Conservation (phyloP, 1,284 basidiomycete species). For the Ustilago tritici region DNA sequence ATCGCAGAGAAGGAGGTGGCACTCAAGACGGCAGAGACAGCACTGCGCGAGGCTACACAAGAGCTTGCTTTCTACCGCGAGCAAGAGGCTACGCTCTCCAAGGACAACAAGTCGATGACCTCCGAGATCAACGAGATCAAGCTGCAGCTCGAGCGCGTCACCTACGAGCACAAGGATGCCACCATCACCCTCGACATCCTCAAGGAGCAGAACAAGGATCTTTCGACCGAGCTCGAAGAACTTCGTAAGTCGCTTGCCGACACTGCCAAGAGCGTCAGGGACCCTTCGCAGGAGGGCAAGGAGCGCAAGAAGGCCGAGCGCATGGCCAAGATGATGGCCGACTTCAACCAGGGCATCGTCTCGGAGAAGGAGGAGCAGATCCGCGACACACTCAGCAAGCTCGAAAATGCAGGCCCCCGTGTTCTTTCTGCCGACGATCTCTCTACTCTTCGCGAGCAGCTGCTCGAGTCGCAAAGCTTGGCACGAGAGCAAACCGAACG, state of each 20-base stretch:
- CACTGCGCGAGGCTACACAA: slow-evolving; percentile 74
- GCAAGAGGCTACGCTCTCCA: slow-evolving; percentile 72
- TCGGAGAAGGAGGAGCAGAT: slow-evolving; percentile 94
- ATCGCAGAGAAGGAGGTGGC: slow-evolving; percentile 80
- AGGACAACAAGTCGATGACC: slow-evolving; percentile 67
- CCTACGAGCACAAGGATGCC: slow-evolving; percentile 95
- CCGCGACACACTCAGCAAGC: slow-evolving; percentile 82
- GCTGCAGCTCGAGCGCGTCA: slow-evolving; percentile 88
- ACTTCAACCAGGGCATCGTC: slow-evolving; percentile 83
- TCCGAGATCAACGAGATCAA: slow-evolving; percentile 86
- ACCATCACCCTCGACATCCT: slow-evolving; percentile 94
- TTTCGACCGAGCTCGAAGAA: slow-evolving; percentile 89
- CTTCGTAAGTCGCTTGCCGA: slow-evolving; percentile 71
- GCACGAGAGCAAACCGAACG: slow-evolving; percentile 90
- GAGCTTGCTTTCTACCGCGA: slow-evolving; percentile 91
- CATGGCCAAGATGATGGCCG: slow-evolving; percentile 99
- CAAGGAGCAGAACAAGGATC: slow-evolving; percentile 92
- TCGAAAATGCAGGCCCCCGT: slow-evolving; percentile 74
- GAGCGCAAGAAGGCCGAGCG: slow-evolving; percentile 99
- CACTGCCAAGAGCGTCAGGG: slow-evolving; percentile 43
- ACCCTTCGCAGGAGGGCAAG: slow-evolving; percentile 85
- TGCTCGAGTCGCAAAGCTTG: slow-evolving; percentile 87
- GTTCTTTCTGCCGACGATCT: slow-evolving; percentile 79
- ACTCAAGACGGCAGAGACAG: slow-evolving; percentile 55
- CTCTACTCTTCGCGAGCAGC: slow-evolving; percentile 82